Evolutionary conservation across 768 basidiomycete genomes (phyloP).

Genomic region (Cystofilobasidium bisporidii): DNA sequence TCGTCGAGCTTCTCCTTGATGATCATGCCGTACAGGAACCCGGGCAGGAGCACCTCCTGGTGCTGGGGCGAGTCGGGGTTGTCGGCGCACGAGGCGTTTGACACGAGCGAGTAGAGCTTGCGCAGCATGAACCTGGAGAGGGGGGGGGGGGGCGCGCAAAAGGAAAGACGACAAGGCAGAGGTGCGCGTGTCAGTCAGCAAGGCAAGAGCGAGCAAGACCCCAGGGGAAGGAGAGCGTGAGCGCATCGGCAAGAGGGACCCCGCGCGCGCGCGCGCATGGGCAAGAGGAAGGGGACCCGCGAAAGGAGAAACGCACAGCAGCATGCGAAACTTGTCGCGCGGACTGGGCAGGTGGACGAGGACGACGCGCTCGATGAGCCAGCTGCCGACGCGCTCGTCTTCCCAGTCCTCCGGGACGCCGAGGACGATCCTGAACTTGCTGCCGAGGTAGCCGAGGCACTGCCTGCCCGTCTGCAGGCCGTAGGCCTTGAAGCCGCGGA

Average conservation of each 20-base stretch:
- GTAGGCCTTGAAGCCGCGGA: conserved; percentile 92
- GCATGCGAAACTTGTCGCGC: conserved; percentile 87
- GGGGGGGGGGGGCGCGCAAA: not conserved
- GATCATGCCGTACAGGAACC: conserved; percentile 87
- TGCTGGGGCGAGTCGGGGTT: conserved; percentile 99
- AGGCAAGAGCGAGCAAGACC: too few relatives aligned
- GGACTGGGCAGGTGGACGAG: conserved; percentile 79
- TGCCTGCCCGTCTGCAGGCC: conserved; percentile 75
- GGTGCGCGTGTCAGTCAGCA: too few relatives aligned
- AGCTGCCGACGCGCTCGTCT: conserved; percentile 67
- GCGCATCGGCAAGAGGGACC: too few relatives aligned
- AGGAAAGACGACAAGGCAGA: not conserved
- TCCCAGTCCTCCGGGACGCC: conserved; percentile 88
- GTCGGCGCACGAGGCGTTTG: conserved; percentile 78
- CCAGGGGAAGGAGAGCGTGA: too few relatives aligned
- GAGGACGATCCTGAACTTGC: conserved; percentile 89
- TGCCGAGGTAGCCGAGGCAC: conserved; percentile 87
- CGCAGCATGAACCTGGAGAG: conserved; percentile 84
- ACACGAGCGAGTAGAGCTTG: conserved; percentile 84
- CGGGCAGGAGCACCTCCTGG: conserved; percentile 92
- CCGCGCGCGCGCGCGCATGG: too few relatives aligned
- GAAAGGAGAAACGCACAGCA: conserved; percentile 55
- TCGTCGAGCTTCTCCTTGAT: conserved; percentile 96
- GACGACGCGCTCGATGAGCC: conserved; percentile 72
- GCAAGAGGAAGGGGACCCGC: too few relatives aligned